phyloP scores from a whole-genome alignment of 2,329 filamentous ascomycete species.

The Monosporascus sp. region DNA sequence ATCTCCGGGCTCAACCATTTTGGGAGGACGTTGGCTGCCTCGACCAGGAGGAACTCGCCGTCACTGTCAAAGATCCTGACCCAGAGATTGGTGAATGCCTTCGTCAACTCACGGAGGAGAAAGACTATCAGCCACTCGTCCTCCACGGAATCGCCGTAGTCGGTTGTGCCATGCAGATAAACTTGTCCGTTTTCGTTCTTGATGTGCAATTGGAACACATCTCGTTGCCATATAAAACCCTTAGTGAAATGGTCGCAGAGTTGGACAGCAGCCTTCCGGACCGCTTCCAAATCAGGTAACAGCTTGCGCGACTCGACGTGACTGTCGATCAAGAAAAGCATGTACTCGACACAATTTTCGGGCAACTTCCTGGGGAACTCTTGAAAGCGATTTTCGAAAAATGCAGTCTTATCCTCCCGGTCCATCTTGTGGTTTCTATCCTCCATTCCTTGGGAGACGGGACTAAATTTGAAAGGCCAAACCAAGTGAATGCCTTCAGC shows the following conservation, averaged over 20 bases:
- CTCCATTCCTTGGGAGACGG: not conserved
- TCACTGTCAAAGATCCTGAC: conserved; percentile 79
- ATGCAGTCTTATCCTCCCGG: conserved; percentile 17
- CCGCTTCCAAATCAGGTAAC: conserved; percentile 61
- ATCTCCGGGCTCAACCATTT: conserved; percentile 90
- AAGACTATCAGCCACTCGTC: conserved; percentile 98
- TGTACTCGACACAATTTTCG: conserved; percentile 83
- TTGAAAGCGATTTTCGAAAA: conserved; percentile 23
- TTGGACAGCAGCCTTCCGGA: conserved; percentile 63
- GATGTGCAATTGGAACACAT: conserved; percentile 66
- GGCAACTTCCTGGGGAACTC: conserved; percentile 46
- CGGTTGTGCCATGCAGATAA: conserved; percentile 71
- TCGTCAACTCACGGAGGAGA: conserved; percentile 75
- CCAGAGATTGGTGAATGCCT: conserved; percentile 69
- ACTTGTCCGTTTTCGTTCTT: conserved; percentile 50
- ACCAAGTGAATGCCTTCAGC: too few species aligned
- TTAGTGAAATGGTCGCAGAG: conserved; percentile 62
- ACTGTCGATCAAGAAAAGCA: conserved; percentile 64
- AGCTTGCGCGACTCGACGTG: conserved; percentile 49
- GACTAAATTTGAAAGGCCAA: not conserved
- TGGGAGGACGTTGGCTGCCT: conserved; percentile 83
- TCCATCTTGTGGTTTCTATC: conserved; percentile 12
- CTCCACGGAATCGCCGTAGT: conserved; percentile 90
- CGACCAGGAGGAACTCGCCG: conserved; percentile 91
- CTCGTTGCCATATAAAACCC: conserved; percentile 93